Evolutionary conservation across 2,329 filamentous ascomycete genomes (phyloP).

Genomic region (Cladobotryum protrusum): DNA sequence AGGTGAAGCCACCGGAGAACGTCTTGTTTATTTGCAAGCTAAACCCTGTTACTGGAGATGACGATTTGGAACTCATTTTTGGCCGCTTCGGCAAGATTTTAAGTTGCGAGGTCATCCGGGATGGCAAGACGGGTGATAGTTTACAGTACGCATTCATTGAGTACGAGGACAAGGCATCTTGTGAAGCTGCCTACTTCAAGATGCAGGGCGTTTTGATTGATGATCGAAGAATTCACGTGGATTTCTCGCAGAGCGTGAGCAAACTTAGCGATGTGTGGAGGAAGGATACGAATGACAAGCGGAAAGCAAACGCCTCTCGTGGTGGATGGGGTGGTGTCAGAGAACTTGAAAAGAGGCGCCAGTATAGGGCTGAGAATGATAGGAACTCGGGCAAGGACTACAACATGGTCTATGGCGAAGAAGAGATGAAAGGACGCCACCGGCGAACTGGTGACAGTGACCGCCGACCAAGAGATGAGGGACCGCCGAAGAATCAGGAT

Average conservation of each 20-base stretch:
- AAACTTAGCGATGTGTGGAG: constrained; percentile 89
- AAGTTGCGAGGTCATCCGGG: constrained; percentile 92
- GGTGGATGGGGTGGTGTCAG: constrained; percentile 90
- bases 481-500: constrained; percentile 8
- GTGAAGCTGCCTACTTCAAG: constrained; percentile 94
- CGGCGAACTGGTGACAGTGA: constrained; percentile 18
- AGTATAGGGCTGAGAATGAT: constrained; percentile 69
- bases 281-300: constrained; percentile 75
- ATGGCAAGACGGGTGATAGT: constrained; percentile 89
- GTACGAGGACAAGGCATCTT: constrained; percentile 86
- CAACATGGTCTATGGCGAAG: constrained; percentile 74
- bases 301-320: constrained; percentile 47
- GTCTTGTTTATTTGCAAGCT: constrained; percentile 97
- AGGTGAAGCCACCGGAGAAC: constrained; percentile 96
- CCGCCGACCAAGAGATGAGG: constrained; percentile 12
- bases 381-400: constrained; percentile 48
- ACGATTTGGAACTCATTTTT: constrained; percentile 93
- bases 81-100: constrained; percentile 92
- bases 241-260: constrained; percentile 92
- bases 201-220: constrained; percentile 98
- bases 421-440: constrained; percentile 54
- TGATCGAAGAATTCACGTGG: constrained; percentile 94
- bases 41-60: constrained; percentile 91
- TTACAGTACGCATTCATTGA: constrained; percentile 98
- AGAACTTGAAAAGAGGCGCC: constrained; percentile 80